Evolutionary conservation across 768 basidiomycete species (phyloP).

Genomic region (Neoboletus magnificus): DNA sequence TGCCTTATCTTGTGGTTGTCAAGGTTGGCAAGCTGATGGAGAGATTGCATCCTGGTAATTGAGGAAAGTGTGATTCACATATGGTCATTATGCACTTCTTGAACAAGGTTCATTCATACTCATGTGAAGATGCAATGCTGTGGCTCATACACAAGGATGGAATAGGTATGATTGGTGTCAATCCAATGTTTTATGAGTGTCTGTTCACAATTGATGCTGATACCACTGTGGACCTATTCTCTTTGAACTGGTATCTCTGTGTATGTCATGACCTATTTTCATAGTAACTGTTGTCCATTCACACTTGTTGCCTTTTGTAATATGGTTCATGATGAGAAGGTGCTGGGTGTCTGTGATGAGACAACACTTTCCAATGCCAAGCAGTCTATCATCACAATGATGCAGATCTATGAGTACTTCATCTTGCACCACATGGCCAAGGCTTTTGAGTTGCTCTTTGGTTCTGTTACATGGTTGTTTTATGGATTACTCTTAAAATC

Average conservation of each 20-base stretch:
- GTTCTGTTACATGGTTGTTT: too few species aligned
- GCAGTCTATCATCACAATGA: slow-evolving; percentile 94
- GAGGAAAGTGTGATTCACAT: slow-evolving; percentile 98
- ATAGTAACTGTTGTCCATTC: not conserved
- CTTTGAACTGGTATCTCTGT: slow-evolving; percentile 89
- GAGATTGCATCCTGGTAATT: slow-evolving; percentile 89
- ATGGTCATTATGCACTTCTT: slow-evolving; percentile 96
- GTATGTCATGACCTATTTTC: slow-evolving; percentile 45
- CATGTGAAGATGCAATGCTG: not conserved
- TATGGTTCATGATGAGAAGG: slow-evolving; percentile 95
- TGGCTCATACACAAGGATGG: not conserved
- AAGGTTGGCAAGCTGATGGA: slow-evolving; percentile 97
- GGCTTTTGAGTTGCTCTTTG: too few species aligned
- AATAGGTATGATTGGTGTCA: slow-evolving; percentile 95
- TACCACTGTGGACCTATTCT: slow-evolving; percentile 86
- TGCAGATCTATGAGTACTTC: slow-evolving; percentile 99
- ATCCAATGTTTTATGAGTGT: slow-evolving; percentile 98
- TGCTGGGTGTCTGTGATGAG: slow-evolving; percentile 94
- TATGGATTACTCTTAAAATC: too few species aligned
- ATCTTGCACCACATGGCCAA: slow-evolving; percentile 62
- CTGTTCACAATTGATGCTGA: slow-evolving; percentile 92
- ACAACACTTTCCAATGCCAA: slow-evolving; percentile 91
- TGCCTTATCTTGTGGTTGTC: slow-evolving; percentile 88
- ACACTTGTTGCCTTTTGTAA: slow-evolving; percentile 36
- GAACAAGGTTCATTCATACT: slow-evolving; percentile 67